Evolutionary conservation across 2,329 filamentous ascomycete genomes (phyloP).

Genomic region (Zymoseptoria brevis): DNA sequence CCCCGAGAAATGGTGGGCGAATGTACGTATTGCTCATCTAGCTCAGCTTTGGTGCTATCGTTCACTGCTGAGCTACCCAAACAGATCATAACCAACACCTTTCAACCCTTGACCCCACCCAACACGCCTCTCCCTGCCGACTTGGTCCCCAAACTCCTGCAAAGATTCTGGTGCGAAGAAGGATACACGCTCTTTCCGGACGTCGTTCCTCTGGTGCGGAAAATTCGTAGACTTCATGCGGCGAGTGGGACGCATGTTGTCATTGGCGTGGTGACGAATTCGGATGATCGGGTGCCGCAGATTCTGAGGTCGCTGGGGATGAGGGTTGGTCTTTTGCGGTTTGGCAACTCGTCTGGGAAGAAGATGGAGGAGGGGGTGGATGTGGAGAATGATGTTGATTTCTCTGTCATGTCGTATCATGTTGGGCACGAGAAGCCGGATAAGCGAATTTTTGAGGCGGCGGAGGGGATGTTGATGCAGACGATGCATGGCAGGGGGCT

Average conservation of each 20-base stretch:
- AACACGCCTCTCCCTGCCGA: slow-evolving; percentile 35
- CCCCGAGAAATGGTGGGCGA: slow-evolving; percentile 52
- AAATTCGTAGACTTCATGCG: slow-evolving; percentile 28
- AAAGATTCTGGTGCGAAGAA: slow-evolving; percentile 46
- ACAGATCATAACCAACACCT: slow-evolving; percentile 48
- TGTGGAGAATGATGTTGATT: slow-evolving; percentile 41
- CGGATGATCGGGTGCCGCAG: slow-evolving; percentile 50
- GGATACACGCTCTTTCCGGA: slow-evolving; percentile 46
- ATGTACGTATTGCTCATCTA: slow-evolving; percentile 35
- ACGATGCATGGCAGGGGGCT: slow-evolving; percentile 9
- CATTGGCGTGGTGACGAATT: slow-evolving; percentile 55
- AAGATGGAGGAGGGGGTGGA: neutral
- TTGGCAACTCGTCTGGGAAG: slow-evolving; percentile 6
- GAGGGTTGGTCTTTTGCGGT: slow-evolving; percentile 35
- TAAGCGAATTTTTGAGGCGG: slow-evolving; percentile 48
- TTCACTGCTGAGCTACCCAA: neutral
- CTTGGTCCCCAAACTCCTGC: slow-evolving; percentile 44
- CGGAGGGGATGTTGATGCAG: slow-evolving; percentile 36
- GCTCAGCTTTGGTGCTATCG: neutral
- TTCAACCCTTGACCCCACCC: slow-evolving; percentile 34
- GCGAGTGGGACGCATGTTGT: slow-evolving; percentile 26
- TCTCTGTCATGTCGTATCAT: slow-evolving; percentile 57
- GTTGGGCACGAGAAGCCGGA: slow-evolving; percentile 55
- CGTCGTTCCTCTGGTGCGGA: slow-evolving; percentile 39
- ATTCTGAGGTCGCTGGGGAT: slow-evolving; percentile 50